These are phyloP conservation scores for Rugonectria rugulosa DNA, from an alignment of 2,329 filamentous ascomycete genomes.

Conservation along the genomic window DNA sequence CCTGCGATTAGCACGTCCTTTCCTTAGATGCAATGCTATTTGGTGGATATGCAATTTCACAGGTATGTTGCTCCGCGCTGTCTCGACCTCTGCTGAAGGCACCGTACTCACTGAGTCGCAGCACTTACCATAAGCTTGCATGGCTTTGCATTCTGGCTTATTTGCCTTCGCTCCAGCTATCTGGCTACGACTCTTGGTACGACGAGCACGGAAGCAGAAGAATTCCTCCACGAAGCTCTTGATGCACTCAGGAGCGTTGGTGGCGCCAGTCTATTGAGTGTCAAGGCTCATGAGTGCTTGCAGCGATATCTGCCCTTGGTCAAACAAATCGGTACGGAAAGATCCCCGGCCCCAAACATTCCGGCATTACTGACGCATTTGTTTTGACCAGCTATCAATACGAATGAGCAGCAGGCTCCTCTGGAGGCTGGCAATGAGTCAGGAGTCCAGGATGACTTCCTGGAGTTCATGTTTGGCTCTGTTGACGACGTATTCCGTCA, in stretches of 20 bases:
- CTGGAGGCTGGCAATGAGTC: neutral
- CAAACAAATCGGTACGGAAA: conserved; percentile 20
- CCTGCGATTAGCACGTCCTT: conserved; percentile 25
- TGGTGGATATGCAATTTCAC: conserved; percentile 45
- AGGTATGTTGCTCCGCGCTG: conserved; percentile 20
- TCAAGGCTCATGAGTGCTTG: conserved; percentile 34
- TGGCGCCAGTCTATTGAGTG: conserved; percentile 32
- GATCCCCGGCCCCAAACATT: too few relatives aligned
- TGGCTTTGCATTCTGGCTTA: conserved; percentile 38
- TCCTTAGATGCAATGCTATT: conserved; percentile 36
- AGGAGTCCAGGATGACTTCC: conserved; percentile 10
- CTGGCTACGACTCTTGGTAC: conserved; percentile 15
- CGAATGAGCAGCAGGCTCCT: neutral
- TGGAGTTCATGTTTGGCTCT: conserved; percentile 21
- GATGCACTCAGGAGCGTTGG: conserved; percentile 29
- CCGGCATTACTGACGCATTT: neutral
- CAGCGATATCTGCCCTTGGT: conserved; percentile 26
- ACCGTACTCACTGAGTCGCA: conserved; percentile 9
- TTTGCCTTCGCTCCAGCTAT: conserved; percentile 20
- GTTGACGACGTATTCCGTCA: conserved; percentile 19
- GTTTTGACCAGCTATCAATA: neutral
- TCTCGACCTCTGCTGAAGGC: neutral
- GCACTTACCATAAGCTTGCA: conserved; percentile 40
- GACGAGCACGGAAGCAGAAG: conserved; percentile 21
- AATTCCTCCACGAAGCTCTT: conserved; percentile 17